phyloP scores from a whole-genome alignment of 345 rosid genomes.

The Hypericum perforatum region DNA sequence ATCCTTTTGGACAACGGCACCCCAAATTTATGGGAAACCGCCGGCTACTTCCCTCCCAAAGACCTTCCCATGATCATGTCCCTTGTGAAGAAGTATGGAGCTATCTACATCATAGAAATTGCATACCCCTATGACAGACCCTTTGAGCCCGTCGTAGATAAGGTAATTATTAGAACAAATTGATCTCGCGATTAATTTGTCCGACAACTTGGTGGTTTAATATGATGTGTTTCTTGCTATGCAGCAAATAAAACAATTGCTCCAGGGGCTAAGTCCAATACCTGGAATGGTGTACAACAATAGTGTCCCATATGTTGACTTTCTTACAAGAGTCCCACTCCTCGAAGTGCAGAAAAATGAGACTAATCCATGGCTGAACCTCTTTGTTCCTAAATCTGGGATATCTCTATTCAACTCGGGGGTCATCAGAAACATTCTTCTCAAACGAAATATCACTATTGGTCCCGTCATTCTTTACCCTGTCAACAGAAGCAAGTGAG shows the following conservation, averaged over 20 bases:
- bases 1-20: conserved; percentile 17
- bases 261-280: background rate
- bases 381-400: conserved; percentile 16
- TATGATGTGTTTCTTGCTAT: background rate
- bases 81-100: conserved; percentile 12
- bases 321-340: conserved; percentile 13
- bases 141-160: background rate
- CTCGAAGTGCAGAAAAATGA: background rate
- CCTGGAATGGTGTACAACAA: background rate
- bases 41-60: conserved; percentile 7
- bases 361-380: conserved; percentile 24
- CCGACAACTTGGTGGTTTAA: background rate
- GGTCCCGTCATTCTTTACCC: conserved; percentile 22
- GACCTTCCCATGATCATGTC: conserved; percentile 10
- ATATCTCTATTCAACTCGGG: conserved; percentile 7
- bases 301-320: conserved; percentile 8
- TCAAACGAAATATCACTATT: conserved; percentile 10
- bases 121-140: conserved; percentile 3
- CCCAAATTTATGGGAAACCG: conserved; percentile 14
- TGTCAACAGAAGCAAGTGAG: conserved; percentile 15
- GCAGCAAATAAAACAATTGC: conserved; percentile 3
- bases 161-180: conserved; percentile 4
- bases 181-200: background rate
- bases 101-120: conserved; percentile 15
- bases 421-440: conserved; percentile 17